phyloP scores from a whole-genome alignment of 1,284 basidiomycete species.

The Xerocomus minutiporus region DNA sequence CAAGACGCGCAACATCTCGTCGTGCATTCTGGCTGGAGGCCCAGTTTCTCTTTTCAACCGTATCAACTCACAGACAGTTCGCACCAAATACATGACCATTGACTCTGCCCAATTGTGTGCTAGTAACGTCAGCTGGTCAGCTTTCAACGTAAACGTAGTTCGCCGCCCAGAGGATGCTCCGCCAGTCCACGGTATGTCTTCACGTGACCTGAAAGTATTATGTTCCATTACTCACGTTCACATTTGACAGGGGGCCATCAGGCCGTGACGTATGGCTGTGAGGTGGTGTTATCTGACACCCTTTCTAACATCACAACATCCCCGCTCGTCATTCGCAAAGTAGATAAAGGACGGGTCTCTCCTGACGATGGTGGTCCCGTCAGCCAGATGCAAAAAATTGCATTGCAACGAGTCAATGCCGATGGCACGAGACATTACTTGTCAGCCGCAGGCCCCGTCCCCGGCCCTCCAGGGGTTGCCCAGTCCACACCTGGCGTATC shows the following conservation, averaged over 20 bases:
- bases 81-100: slow-evolving; percentile 95
- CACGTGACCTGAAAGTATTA: slow-evolving; percentile 47
- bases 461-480: slow-evolving; percentile 63
- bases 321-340: slow-evolving; percentile 86
- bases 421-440: slow-evolving; percentile 79
- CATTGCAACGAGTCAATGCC: slow-evolving; percentile 76
- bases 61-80: slow-evolving; percentile 94
- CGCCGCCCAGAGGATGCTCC: slow-evolving; percentile 57
- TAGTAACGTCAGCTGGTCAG: slow-evolving; percentile 85
- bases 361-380: slow-evolving; percentile 85
- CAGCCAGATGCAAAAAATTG: slow-evolving; percentile 95
- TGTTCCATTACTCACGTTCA: slow-evolving; percentile 38
- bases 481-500: slow-evolving; percentile 65
- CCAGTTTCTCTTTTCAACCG: slow-evolving; percentile 95
- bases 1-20: slow-evolving; percentile 90
- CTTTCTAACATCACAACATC: slow-evolving; percentile 81
- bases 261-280: slow-evolving; percentile 88
- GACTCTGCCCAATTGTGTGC: slow-evolving; percentile 81
- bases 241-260: slow-evolving; percentile 56
- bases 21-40: slow-evolving; percentile 84
- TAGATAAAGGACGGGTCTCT: slow-evolving; percentile 84
- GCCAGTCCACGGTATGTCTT: slow-evolving; percentile 51
- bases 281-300: slow-evolving; percentile 81
- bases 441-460: slow-evolving; percentile 77
- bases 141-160: slow-evolving; percentile 87